These are phyloP conservation scores for Gracilaria vermiculophylla DNA, from an alignment of 23 red algal genomes.

Conservation along the genomic window DNA sequence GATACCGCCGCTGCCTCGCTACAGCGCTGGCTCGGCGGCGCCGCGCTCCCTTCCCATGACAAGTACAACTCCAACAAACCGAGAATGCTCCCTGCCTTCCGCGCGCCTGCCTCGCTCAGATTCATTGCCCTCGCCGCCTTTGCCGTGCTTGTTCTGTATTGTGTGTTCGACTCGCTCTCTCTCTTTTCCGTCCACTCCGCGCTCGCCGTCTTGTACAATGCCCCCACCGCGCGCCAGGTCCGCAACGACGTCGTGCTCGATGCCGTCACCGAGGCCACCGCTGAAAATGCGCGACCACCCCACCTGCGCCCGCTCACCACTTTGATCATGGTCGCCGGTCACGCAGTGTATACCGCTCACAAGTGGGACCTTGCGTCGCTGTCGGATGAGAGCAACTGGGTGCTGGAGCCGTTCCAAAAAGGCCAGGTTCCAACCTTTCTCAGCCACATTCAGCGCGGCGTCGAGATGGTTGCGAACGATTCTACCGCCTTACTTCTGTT, in stretches of 20 bases:
- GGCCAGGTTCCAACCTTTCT: slow-evolving; percentile 77
- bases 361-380: slow-evolving; percentile 33
- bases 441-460: slow-evolving; percentile 62
- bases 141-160: not conserved
- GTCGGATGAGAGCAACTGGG: slow-evolving; percentile 67
- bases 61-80: slow-evolving; percentile 16
- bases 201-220: not conserved
- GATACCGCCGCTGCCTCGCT: not conserved
- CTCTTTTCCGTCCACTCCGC: not conserved
- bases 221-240: not conserved
- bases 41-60: not conserved
- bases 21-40: not conserved
- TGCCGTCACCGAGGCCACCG: slow-evolving; percentile 16
- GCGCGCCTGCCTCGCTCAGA: not conserved
- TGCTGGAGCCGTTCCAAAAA: slow-evolving; percentile 72
- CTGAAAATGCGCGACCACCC: slow-evolving; percentile 13
- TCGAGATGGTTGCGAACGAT: slow-evolving; percentile 61
- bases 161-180: not conserved
- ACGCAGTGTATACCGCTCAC: slow-evolving; percentile 67
- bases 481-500: slow-evolving; percentile 75
- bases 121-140: not conserved
- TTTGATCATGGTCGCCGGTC: slow-evolving; percentile 86
- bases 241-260: slow-evolving; percentile 38
- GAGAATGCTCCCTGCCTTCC: not conserved
- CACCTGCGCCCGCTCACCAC: slow-evolving; percentile 24